Base-by-base conservation (phyloP, 176 grass and related monocot genomes). In the Triticum urartu region DNA sequence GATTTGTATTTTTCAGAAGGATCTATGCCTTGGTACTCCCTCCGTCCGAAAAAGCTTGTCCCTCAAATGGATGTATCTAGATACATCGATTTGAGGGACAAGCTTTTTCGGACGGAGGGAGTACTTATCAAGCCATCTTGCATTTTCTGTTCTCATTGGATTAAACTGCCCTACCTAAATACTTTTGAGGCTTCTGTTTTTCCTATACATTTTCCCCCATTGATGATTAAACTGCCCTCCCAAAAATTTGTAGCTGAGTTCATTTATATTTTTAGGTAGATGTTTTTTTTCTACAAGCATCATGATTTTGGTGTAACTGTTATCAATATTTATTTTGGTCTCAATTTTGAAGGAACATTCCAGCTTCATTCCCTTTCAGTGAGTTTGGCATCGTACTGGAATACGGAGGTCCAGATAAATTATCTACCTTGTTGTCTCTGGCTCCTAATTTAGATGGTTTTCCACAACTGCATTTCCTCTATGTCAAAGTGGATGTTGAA, bases 381-480 rank as follows among this genome's bases (percentile, higher is more conserved):
- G 70, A 90, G 65, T 95, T 95, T 86, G 54, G 39, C 77, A 87
- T 92, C 76, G 79, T 95, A 75, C 38, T 95, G 86, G 93, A 95
- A 78, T 95, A 95, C 71, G 93, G 90, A 79, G 90, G 93, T 56
- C 83, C 88, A 88, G 81, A 87, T 70, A 73, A 89, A 87, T 91
- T 88, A 87, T 92, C 90, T 74, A 87, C 76, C 56, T 85, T 95
- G 24, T 95, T 85, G 75, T 92, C 93, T 69, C 34, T 75, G 58
- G 79, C 68, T 92, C 80, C 86, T 68, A 87, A 89, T 82, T 92
- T 88, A 86, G 88, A 89, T 74, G 66, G 69, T 82, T 87, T 92
- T 81, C 90, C 93, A 92, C 86, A 59, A 84, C 20, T 92, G 32
- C 90, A 95, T 88, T 95, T 95, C 80, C 68, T 95, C 18, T 88